phyloP scores from a whole-genome alignment of 208 protist species.

The Wallacemonas rigidus region DNA sequence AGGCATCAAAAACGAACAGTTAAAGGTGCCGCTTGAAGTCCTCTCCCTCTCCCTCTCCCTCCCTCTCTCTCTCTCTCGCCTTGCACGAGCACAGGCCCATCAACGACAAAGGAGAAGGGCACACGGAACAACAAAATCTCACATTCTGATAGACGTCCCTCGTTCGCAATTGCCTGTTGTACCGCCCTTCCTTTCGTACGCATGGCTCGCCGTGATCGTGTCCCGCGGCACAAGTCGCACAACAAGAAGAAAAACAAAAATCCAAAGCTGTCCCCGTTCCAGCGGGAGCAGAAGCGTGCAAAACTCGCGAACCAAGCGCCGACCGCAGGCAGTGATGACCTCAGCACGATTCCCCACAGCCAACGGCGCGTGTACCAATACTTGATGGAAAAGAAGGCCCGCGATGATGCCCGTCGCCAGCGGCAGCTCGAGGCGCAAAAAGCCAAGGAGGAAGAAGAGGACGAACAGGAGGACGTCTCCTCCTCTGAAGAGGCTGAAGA shows the following conservation, averaged over 20 bases:
- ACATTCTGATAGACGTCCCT: too few species aligned
- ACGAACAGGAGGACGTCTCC: background rate
- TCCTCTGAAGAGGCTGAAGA: conserved; percentile 4
- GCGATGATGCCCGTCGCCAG: conserved; percentile 33
- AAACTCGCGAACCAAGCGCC: conserved; percentile 83
- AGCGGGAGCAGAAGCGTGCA: conserved; percentile 69
- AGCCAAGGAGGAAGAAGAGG: conserved; percentile 21
- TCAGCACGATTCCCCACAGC: conserved; percentile 65
- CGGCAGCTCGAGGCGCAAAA: conserved; percentile 29
- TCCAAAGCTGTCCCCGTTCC: conserved; percentile 86
- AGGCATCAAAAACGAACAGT: too few species aligned
- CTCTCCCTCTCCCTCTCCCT: too few species aligned
- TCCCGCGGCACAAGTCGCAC: conserved; percentile 77
- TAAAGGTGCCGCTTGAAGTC: too few species aligned
- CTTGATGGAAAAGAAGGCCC: conserved; percentile 47
- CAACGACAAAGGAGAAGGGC: too few species aligned
- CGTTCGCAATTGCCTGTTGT: too few species aligned
- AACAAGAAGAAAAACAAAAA: conserved; percentile 77
- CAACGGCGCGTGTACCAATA: conserved; percentile 65
- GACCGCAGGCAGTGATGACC: conserved; percentile 27
- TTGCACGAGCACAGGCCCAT: too few species aligned
- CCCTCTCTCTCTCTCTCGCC: too few species aligned
- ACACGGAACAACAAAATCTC: too few species aligned
- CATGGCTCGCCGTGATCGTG: conserved; percentile 79
- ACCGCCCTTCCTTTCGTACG: background rate